These are phyloP conservation scores for Backusella morwellensis DNA, from an alignment of 192 early-diverging fungal species.

Conservation along the genomic window DNA sequence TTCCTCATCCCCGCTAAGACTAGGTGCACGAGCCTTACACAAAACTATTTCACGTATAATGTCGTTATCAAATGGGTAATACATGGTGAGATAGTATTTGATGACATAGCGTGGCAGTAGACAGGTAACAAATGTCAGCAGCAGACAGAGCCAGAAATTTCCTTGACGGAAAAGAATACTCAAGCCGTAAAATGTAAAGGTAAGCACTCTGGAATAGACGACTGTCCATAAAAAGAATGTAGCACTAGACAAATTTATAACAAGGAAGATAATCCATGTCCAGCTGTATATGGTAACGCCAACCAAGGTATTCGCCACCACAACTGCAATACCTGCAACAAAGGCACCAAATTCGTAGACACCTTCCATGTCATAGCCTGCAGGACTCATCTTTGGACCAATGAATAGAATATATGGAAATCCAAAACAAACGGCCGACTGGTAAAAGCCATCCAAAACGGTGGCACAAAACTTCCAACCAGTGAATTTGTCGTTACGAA, in stretches of 20 bases:
- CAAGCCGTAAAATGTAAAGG: conserved; percentile 26
- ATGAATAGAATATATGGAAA: conserved; percentile 54
- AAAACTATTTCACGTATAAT: conserved; percentile 81
- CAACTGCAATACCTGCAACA: conserved; percentile 69
- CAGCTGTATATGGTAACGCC: conserved; percentile 74
- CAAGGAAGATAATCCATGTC: conserved; percentile 64
- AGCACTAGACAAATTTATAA: conserved; percentile 46
- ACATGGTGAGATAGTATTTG: conserved; percentile 65
- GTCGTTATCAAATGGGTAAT: conserved; percentile 80
- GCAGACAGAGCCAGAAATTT: conserved; percentile 67
- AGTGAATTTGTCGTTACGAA: conserved; percentile 59
- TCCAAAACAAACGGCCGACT: conserved; percentile 57
- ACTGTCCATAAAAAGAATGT: conserved; percentile 58
- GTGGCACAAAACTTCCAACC: conserved; percentile 58
- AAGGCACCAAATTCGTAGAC: conserved; percentile 66
- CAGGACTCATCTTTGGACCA: conserved; percentile 36
- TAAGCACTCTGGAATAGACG: conserved; percentile 48
- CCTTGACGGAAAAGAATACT: conserved; percentile 58
- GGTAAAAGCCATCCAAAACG: conserved; percentile 59
- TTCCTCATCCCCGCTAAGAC: conserved; percentile 17
- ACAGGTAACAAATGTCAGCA: conserved; percentile 58
- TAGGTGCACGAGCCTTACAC: not conserved
- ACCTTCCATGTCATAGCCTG: conserved; percentile 45
- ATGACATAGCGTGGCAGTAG: conserved; percentile 71
- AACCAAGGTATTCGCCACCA: conserved; percentile 77